A percentile compares a stretch with the other conserved stretches of the same genome.
phyloP scores from a whole-genome alignment of 192 early-diverging fungal species.

The Physocladia obscura region DNA sequence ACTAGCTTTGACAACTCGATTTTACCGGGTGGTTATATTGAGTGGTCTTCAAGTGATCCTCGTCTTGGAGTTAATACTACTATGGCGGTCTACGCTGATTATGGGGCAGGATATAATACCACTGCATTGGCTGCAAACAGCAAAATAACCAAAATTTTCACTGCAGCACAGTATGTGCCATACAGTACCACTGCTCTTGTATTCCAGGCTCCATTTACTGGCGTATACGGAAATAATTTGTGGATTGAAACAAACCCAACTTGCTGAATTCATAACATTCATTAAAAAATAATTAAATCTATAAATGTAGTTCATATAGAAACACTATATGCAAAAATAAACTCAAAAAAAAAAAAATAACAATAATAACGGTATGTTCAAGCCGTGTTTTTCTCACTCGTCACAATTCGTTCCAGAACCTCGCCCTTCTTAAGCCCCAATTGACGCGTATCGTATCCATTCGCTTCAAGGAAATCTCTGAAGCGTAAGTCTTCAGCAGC shows the following conservation, averaged over 20 bases:
- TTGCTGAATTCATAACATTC: too few relatives aligned
- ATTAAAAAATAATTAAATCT: too few relatives aligned
- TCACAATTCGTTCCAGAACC: too few relatives aligned
- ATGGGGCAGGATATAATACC: not conserved
- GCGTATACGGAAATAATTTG: not conserved
- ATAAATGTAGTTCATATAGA: too few relatives aligned
- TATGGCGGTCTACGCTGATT: not conserved
- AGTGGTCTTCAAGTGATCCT: not conserved
- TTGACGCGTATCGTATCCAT: not conserved
- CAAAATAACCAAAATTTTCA: not conserved
- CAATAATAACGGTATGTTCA: too few relatives aligned
- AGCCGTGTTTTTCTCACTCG: too few relatives aligned
- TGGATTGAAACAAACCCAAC: not conserved
- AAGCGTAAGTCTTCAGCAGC: not conserved
- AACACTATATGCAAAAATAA: too few relatives aligned
- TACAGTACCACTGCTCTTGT: not conserved
- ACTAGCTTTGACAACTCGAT: not conserved
- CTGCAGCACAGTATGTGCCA: not conserved
- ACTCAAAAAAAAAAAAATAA: too few relatives aligned
- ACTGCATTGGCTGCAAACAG: not conserved
- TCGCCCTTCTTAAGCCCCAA: conserved; percentile 1
- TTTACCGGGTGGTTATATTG: not conserved
- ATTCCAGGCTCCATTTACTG: not conserved
- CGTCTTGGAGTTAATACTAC: not conserved
- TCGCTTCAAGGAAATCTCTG: not conserved